These are phyloP conservation scores for Saccharum hybrid DNA, from an alignment of 202 grass and related monocot genomes.

Conservation along the genomic window DNA sequence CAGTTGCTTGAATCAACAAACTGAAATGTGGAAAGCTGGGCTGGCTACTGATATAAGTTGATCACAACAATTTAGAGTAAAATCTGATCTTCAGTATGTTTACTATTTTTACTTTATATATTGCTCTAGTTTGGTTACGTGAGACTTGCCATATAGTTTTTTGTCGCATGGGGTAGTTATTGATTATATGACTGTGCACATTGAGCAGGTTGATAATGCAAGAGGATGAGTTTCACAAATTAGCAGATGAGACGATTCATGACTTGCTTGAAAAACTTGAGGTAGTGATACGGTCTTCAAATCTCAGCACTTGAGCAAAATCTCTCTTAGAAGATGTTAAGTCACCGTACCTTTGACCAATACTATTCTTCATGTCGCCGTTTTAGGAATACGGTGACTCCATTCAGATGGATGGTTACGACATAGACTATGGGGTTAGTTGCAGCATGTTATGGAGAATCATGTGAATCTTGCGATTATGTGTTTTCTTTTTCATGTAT, in stretches of 20 bases:
- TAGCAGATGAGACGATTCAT: constrained; percentile 82
- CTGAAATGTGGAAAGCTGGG: not conserved
- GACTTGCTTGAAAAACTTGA: constrained; percentile 78
- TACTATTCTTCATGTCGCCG: not conserved
- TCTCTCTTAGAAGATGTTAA: not conserved
- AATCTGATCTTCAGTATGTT: not conserved
- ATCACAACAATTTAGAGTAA: not conserved
- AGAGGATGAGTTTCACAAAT: too few species aligned
- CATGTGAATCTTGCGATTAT: not conserved
- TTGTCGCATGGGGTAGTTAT: not conserved
- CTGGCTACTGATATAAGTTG: too few species aligned
- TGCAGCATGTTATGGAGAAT: constrained; percentile 27
- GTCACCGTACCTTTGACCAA: constrained; percentile 20
- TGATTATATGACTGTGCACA: not conserved
- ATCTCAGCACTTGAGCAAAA: not conserved
- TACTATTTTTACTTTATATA: not conserved
- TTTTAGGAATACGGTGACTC: constrained; percentile 85
- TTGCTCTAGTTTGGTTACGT: not conserved
- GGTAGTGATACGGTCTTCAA: constrained; percentile 42
- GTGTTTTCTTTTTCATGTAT: constrained; percentile 18
- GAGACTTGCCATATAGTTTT: not conserved
- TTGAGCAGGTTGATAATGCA: constrained; percentile 61
- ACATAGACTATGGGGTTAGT: constrained; percentile 92
- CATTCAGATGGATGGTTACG: constrained; percentile 76
- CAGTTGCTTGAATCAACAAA: not conserved